Evolutionary conservation across 306 rosid species (phyloP).

Genomic region (Fragaria ananassa): DNA sequence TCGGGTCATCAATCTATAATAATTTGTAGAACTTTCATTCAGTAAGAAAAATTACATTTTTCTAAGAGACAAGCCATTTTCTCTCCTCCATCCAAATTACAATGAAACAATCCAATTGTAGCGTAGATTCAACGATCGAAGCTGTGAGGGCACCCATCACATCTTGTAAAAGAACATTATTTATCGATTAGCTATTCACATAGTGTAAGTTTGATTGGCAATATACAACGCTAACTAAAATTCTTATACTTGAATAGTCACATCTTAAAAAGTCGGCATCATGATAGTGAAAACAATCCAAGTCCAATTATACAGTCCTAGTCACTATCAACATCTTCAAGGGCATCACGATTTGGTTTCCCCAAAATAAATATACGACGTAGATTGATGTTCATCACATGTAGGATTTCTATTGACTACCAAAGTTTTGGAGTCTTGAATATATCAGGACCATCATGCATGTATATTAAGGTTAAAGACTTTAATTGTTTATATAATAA

Average conservation of each 20-base stretch:
- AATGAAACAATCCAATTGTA: not conserved
- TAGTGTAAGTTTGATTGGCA: not conserved
- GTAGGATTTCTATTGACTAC: conserved; percentile 18
- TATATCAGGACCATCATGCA: too few species aligned
- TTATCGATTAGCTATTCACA: not conserved
- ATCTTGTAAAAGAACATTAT: not conserved
- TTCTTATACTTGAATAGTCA: not conserved
- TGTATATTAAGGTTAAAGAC: too few species aligned
- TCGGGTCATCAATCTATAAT: too few species aligned
- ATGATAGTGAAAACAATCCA: not conserved
- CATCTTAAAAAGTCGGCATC: not conserved
- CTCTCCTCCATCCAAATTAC: not conserved
- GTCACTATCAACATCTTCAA: not conserved
- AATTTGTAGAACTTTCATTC: too few species aligned
- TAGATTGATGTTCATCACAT: conserved; percentile 14
- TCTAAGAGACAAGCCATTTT: not conserved
- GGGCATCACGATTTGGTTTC: conserved; percentile 34
- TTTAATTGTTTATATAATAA: too few species aligned
- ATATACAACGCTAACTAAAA: not conserved
- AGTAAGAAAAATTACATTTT: too few species aligned
- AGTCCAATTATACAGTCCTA: not conserved
- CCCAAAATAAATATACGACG: conserved; percentile 18
- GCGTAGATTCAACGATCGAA: not conserved
- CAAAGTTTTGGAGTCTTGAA: too few species aligned
- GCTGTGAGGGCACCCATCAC: not conserved